A percentile compares a stretch with the other conserved stretches of the same genome.
Conservation (phyloP, 108 stramenopile genomes). For the Fragilaria crotonensis region DNA sequence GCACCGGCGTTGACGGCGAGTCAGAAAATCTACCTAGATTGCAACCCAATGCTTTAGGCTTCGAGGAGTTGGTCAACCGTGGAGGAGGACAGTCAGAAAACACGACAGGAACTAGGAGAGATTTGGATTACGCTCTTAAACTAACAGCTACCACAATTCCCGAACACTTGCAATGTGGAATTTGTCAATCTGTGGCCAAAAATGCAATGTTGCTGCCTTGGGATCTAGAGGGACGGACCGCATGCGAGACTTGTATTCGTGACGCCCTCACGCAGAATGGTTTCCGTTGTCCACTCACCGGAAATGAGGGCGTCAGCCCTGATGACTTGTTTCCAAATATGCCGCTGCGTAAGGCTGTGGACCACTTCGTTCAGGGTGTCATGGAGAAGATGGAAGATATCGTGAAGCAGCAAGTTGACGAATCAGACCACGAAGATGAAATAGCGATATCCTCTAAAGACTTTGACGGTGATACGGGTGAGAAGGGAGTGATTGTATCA, state of each 20-base stretch:
- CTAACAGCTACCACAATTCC: constrained; percentile 68
- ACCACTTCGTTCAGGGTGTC: constrained; percentile 56
- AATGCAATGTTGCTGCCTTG: constrained; percentile 80
- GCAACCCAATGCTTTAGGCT: constrained; percentile 62
- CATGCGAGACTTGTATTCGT: constrained; percentile 77
- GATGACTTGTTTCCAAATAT: constrained; percentile 76
- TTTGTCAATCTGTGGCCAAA: constrained; percentile 58
- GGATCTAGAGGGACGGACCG: constrained; percentile 71
- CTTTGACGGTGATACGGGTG: constrained; percentile 40
- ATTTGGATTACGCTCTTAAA: constrained; percentile 74
- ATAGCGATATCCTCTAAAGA: constrained; percentile 8
- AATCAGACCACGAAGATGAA: constrained; percentile 27
- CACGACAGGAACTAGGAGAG: constrained; percentile 32
- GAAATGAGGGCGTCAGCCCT: constrained; percentile 72
- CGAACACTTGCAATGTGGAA: constrained; percentile 74
- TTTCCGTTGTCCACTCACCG: constrained; percentile 77
- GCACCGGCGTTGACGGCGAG: constrained; percentile 15
- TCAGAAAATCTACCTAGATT: constrained; percentile 33
- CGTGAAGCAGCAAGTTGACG: constrained; percentile 64
- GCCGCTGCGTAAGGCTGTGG: constrained; percentile 74
- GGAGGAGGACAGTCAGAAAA: constrained; percentile 69
- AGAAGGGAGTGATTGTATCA: constrained; percentile 53
- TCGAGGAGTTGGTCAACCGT: constrained; percentile 62
- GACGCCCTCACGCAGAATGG: constrained; percentile 70
- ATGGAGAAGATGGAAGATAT: constrained; percentile 80